Evolutionary conservation across 768 basidiomycete genomes (phyloP).

Genomic region (Mycena metata): DNA sequence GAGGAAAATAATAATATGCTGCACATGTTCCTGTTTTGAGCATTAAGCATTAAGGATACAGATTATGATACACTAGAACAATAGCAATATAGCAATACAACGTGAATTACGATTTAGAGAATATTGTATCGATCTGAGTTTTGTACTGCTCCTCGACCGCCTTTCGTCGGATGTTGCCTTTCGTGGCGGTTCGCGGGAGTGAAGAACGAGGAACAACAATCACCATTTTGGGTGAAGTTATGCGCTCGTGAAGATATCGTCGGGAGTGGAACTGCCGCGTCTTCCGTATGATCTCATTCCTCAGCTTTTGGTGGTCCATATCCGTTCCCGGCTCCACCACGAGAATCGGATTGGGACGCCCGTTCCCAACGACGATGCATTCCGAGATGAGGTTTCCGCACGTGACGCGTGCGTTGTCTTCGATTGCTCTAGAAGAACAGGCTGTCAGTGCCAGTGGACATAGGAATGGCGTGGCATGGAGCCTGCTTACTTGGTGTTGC

Average conservation of each 20-base stretch:
- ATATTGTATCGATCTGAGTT: conserved; percentile 70
- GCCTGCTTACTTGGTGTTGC: conserved; percentile 73
- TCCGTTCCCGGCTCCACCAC: conserved; percentile 76
- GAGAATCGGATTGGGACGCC: conserved; percentile 81
- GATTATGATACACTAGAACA: background rate
- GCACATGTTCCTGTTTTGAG: no score
- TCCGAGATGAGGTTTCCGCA: conserved; percentile 77
- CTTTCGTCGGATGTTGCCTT: conserved; percentile 84
- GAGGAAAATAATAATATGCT: conserved; percentile 3
- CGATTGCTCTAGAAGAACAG: conserved; percentile 66
- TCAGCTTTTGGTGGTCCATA: conserved; percentile 68
- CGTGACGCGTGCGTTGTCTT: conserved; percentile 78
- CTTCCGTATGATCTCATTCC: conserved; percentile 79
- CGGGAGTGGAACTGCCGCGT: conserved; percentile 80
- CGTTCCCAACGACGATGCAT: conserved; percentile 83
- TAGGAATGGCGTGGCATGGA: background rate
- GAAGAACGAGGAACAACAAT: conserved; percentile 75
- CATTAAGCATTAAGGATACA: background rate
- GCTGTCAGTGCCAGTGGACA: conserved; percentile 27
- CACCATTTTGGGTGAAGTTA: conserved; percentile 73
- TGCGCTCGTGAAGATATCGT: conserved; percentile 85
- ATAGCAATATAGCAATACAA: no score
- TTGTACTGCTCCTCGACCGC: conserved; percentile 80
- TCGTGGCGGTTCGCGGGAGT: conserved; percentile 83
- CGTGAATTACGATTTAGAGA: background rate